These are phyloP conservation scores for Termitomyces sp. DNA, from an alignment of 768 basidiomycete genomes.

Conservation along the genomic window DNA sequence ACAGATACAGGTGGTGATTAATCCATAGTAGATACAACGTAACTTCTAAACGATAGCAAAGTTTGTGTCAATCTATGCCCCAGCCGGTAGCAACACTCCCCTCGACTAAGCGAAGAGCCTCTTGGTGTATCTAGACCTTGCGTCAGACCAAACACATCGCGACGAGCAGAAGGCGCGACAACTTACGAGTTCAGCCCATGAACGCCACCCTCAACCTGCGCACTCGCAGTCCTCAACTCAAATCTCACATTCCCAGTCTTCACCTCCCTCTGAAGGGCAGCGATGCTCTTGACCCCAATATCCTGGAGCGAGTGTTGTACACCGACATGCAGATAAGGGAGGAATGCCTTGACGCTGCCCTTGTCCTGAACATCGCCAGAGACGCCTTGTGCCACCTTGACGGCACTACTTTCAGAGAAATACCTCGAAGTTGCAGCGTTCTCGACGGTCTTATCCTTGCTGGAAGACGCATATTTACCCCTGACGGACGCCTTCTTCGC, in stretches of 20 bases:
- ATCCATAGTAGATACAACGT: conserved; percentile 1
- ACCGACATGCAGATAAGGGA: conserved; percentile 79
- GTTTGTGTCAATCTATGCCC: neutral
- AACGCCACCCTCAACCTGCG: conserved; percentile 94
- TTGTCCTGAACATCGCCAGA: conserved; percentile 97
- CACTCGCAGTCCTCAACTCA: conserved; percentile 90
- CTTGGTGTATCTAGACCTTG: conserved; percentile 29
- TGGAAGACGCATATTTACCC: conserved; percentile 43
- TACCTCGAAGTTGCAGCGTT: conserved; percentile 96
- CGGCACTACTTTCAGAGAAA: conserved; percentile 86
- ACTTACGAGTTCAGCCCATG: conserved; percentile 93
- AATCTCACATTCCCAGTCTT: conserved; percentile 69
- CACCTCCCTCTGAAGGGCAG: conserved; percentile 63
- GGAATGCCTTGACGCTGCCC: conserved; percentile 88
- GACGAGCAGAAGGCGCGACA: conserved; percentile 7
- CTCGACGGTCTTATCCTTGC: conserved; percentile 51
- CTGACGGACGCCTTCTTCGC: conserved; percentile 25
- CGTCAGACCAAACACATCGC: conserved; percentile 3
- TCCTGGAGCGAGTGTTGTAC: conserved; percentile 96
- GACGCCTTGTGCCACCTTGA: conserved; percentile 97
- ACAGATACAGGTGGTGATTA: conserved; percentile 4
- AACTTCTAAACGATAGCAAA: neutral
- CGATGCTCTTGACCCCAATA: conserved; percentile 69
- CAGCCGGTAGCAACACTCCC: neutral
- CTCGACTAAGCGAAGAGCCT: conserved; percentile 24